phyloP scores from a whole-genome alignment of 768 basidiomycete genomes.

The Tephrocybe rancida region DNA sequence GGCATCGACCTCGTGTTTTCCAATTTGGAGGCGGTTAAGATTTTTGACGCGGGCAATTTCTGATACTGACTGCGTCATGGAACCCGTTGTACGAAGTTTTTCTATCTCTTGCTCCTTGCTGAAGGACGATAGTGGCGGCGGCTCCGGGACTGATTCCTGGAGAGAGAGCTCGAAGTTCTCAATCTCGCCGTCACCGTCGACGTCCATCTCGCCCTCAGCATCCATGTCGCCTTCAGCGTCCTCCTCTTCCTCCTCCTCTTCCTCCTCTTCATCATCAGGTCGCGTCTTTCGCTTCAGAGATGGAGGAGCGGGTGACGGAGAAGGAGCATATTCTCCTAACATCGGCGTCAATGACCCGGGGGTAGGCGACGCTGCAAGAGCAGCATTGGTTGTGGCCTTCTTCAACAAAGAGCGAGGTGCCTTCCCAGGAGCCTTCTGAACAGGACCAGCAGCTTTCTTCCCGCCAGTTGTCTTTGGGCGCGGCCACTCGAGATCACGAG shows the following conservation, averaged over 20 bases:
- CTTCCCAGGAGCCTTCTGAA: slow-evolving; percentile 64
- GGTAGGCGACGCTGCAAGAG: slow-evolving; percentile 58
- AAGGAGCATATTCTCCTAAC: slow-evolving; percentile 37
- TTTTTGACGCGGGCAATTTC: slow-evolving; percentile 99
- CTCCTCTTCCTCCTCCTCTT: slow-evolving; percentile 62
- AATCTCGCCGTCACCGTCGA: slow-evolving; percentile 74
- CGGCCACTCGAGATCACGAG: slow-evolving; percentile 93
- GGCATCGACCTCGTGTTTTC: slow-evolving; percentile 96
- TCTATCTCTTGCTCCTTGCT: slow-evolving; percentile 99
- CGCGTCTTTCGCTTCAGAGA: slow-evolving; percentile 70
- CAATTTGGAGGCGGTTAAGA: slow-evolving; percentile 94
- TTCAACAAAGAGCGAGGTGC: slow-evolving; percentile 65
- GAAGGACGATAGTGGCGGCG: slow-evolving; percentile 63
- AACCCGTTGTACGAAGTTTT: slow-evolving; percentile 95
- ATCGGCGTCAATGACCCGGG: slow-evolving; percentile 38
- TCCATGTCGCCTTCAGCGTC: slow-evolving; percentile 55
- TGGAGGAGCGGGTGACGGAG: slow-evolving; percentile 57
- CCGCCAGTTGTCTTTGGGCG: slow-evolving; percentile 73
- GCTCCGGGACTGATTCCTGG: slow-evolving; percentile 50
- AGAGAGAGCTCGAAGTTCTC: slow-evolving; percentile 69
- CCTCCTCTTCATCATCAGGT: slow-evolving; percentile 69
- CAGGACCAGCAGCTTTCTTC: slow-evolving; percentile 52
- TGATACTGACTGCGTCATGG: slow-evolving; percentile 98
- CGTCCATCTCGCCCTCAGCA: slow-evolving; percentile 73
- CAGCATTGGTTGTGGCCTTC: slow-evolving; percentile 71